Evolutionary conservation across 202 grass and related monocot genomes (phyloP).

Genomic region (Panicum hallii): DNA sequence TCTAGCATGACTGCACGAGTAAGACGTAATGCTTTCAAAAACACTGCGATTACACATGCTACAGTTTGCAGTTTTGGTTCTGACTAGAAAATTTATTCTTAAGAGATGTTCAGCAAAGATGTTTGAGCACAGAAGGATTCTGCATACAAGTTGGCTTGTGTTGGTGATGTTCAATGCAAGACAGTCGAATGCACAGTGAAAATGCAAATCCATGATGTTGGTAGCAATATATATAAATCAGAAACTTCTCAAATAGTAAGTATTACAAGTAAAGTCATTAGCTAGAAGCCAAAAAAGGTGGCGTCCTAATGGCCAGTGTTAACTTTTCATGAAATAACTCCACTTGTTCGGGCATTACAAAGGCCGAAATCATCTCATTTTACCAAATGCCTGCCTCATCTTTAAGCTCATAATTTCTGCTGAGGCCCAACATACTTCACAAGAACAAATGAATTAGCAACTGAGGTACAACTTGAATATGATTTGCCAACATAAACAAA

Average conservation of each 20-base stretch:
- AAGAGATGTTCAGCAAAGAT: conserved; percentile 9
- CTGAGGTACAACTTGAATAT: conserved; percentile 21
- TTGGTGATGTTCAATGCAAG: conserved; percentile 17
- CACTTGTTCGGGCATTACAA: background rate
- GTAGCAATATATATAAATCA: background rate
- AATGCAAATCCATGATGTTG: conserved; percentile 15
- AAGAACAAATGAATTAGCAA: conserved; percentile 4
- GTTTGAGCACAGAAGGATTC: conserved; percentile 8
- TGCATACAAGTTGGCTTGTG: background rate
- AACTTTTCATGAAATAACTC: background rate
- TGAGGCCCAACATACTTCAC: conserved; percentile 25
- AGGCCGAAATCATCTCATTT: conserved; percentile 30
- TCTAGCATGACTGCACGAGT: background rate
- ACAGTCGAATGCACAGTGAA: background rate
- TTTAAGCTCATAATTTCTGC: conserved; percentile 21
- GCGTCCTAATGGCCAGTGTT: background rate
- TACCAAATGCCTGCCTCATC: conserved; percentile 24
- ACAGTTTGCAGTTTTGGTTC: background rate
- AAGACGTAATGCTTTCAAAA: background rate
- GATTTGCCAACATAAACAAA: conserved; percentile 17
- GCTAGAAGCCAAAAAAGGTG: background rate
- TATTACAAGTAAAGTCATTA: conserved; percentile 26
- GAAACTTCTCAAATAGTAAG: conserved; percentile 19
- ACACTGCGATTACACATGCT: background rate
- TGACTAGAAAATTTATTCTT: background rate